Base-by-base conservation (phyloP, 2,329 filamentous ascomycete genomes). In the Penicillium verrucosum region DNA sequence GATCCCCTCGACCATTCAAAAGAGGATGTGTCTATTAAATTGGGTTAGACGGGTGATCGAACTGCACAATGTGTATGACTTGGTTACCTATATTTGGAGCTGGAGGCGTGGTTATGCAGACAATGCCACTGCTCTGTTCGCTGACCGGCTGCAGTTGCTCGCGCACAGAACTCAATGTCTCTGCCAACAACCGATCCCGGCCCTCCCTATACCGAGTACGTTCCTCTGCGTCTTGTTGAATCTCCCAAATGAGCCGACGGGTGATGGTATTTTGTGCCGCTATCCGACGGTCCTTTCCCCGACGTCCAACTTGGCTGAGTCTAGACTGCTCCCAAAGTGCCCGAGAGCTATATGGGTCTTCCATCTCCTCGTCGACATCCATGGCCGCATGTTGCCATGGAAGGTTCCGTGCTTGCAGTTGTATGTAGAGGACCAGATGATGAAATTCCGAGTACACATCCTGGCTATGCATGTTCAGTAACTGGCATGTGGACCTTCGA, bases 181-280 rank as follows among this genome's bases (percentile, higher is more conserved):
- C 58, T 21, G 62, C 55, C 40, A 75, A 57, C 16, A 72, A 63
- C 16, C 58, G 52, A 12, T 68, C 64, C 41, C 68, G 62, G 4
- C 66, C 66, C 18, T 65, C 51, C 34, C 60, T 60, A 49, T 74
- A 63, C 16, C 61, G 60, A 25, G 52, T 54, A n/a, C 72, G 68
- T 27, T 69, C 61, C 8, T 65, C 66, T 5, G 66, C 68, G 50
- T 73, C 67, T 36, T 70, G 64, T 52, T 73, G 71, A 9, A 73
- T 72, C 27, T 73, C 72, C 70, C 71, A 75, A 21, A 75, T 72
- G 25, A 75, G 51, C 25, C 70, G 71, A 11, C 70, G 68, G 3
- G 68, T 72, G 32, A 73, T 64, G 18, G 72, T 71, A 25, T 70
- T 74, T 54, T 74, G 70, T 4, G 71, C 68, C 2, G 70, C 70